Base-by-base conservation (phyloP, 768 basidiomycete genomes). In the Sporobolomyces phaffii region DNA sequence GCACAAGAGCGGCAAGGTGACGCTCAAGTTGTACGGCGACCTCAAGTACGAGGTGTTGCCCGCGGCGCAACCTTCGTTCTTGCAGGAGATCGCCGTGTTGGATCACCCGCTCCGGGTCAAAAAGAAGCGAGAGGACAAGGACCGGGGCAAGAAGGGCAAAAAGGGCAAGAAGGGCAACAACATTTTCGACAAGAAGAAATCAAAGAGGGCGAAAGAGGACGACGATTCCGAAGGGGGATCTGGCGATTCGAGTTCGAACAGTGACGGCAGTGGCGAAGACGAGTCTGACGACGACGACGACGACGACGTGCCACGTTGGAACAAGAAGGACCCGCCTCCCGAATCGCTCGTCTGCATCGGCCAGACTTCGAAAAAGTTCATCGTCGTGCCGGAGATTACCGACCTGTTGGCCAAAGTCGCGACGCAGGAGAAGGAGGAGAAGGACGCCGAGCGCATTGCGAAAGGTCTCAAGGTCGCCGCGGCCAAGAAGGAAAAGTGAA, bases 21-120 rank as follows among this genome's bases (percentile, higher is more conserved):
- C 62, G 45, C 26, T 75, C n/a, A 63, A 44, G 43, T 20, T 75
- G 3, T 33, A 59, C 29, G 72, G 69, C 5, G 68, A 72, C 24
- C 28, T 71, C 26, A 56, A 64, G 36, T 70, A 74, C 52, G 70
- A 74, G 54, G 69, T 72, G 40, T 66, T 75, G 40, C 72, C 75
- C 31, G 75, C 69, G 13, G 73, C 75, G 11, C 72, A 72, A 41
- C 69, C 73, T 24, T 64, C 62, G 18, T 75, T 75, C 67, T 48
- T 75, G 18, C 75, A 75, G 40, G 73, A 75, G 49, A 60, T 75
- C 28, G 75, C 70, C 33, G 58, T 75, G 53, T 53, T 74, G 41
- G 67, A 71, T 52, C 72, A 66, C 56, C 68, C 59, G n/a, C n/a
- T n/a, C n/a, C n/a, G n/a, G n/a, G n/a, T n/a, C n/a, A n/a, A n/a